A percentile compares a stretch with the other conserved stretches of the same genome.
Conservation (phyloP, 768 basidiomycete genomes). For the Rhodotorula kratochvilovae region DNA sequence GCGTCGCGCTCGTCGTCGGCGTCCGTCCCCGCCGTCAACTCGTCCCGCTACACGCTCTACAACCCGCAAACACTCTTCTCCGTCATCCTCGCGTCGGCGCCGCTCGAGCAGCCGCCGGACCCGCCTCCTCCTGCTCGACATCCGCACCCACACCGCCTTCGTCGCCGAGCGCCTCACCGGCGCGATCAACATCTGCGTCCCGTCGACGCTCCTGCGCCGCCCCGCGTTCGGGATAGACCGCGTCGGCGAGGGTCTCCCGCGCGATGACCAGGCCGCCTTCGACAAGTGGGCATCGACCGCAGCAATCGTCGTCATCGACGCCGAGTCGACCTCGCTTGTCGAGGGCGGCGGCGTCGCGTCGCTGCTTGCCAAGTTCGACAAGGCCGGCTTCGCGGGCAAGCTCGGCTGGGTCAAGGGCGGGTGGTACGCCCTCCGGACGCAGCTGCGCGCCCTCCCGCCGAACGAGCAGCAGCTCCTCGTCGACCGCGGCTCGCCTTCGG, state of each 20-base stretch:
- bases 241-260: slow-evolving; percentile 74
- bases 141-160: slow-evolving; percentile 75
- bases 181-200: slow-evolving; percentile 81
- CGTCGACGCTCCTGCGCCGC: slow-evolving; percentile 87
- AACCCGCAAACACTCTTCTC: slow-evolving; percentile 24
- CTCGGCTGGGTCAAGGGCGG: slow-evolving; percentile 79
- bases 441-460: neutral
- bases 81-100: neutral
- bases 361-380: slow-evolving; percentile 49
- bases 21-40: neutral
- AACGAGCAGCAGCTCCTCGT: neutral
- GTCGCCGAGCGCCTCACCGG: slow-evolving; percentile 57
- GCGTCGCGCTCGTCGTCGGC: neutral
- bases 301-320: slow-evolving; percentile 78
- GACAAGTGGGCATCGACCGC: slow-evolving; percentile 43
- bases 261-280: slow-evolving; percentile 57
- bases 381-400: slow-evolving; percentile 56
- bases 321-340: slow-evolving; percentile 61
- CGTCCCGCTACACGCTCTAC: slow-evolving; percentile 17
- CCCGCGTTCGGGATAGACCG: slow-evolving; percentile 76
- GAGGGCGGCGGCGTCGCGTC: slow-evolving; percentile 52
- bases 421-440: slow-evolving; percentile 61
- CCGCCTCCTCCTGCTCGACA: slow-evolving; percentile 70
- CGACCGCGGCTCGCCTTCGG: neutral
- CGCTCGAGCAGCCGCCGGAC: neutral